Conservation (phyloP, 75 land plant species). For the Pinus tabuliformis region DNA sequence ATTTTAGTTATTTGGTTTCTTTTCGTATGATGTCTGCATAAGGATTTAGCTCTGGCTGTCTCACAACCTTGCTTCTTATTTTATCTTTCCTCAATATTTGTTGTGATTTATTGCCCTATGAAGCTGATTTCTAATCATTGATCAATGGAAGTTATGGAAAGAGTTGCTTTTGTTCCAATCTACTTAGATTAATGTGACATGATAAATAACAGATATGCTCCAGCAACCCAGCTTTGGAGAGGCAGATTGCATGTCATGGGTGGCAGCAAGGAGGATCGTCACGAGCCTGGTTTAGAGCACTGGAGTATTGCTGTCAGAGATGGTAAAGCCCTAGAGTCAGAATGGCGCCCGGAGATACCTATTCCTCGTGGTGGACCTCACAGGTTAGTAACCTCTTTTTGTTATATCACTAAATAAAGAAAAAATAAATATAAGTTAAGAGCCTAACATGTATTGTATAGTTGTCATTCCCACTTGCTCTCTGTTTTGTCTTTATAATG, state of each 20-base stretch:
- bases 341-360: constrained; percentile 79
- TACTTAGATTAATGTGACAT: background rate
- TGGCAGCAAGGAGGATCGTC: constrained; percentile 93
- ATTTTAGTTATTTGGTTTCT: background rate
- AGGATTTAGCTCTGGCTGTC: background rate
- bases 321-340: constrained; percentile 80
- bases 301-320: constrained; percentile 94
- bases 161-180: background rate
- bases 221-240: constrained; percentile 97
- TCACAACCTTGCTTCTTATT: background rate
- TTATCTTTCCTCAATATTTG: background rate
- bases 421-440: background rate
- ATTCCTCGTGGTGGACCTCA: constrained; percentile 99
- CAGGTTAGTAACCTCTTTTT: constrained; percentile 44
- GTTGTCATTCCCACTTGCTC: background rate
- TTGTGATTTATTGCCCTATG: background rate
- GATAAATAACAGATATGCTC: constrained; percentile 76
- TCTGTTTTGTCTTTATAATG: background rate
- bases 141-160: no score
- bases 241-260: constrained; percentile 99
- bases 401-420: background rate
- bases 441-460: background rate
- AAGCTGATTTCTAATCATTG: background rate
- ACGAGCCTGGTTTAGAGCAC: constrained; percentile 84
- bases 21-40: background rate